Conservation (phyloP, 2,329 filamentous ascomycete species). For the Westerdykella sp. region DNA sequence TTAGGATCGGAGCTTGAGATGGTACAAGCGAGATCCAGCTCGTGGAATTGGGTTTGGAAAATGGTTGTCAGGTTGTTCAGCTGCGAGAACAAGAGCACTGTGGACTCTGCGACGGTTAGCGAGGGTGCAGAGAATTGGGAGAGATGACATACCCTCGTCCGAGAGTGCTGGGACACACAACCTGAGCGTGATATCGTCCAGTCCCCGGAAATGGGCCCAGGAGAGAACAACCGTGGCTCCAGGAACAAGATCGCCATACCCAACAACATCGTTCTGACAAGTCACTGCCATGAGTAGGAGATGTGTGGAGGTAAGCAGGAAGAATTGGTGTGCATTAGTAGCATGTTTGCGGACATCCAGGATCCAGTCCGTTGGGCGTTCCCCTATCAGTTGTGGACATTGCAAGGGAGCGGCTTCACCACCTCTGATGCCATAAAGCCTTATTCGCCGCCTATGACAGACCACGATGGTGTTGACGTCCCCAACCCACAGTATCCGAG, state of each 20-base stretch:
- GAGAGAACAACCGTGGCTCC: slow-evolving; percentile 39
- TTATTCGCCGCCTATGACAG: slow-evolving; percentile 42
- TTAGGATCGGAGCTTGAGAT: slow-evolving; percentile 23
- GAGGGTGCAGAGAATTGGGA: neutral
- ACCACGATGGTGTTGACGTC: slow-evolving; percentile 47
- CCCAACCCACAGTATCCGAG: slow-evolving; percentile 44
- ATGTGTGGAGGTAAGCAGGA: slow-evolving; percentile 53
- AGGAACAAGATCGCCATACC: slow-evolving; percentile 13
- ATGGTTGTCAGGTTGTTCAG: slow-evolving; percentile 26
- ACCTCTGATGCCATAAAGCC: slow-evolving; percentile 31
- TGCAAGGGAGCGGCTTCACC: slow-evolving; percentile 14
- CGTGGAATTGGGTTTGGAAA: slow-evolving; percentile 19
- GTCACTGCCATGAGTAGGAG: slow-evolving; percentile 47
- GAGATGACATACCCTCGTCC: slow-evolving; percentile 25
- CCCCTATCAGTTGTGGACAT: slow-evolving; percentile 20
- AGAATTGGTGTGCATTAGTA: slow-evolving; percentile 45
- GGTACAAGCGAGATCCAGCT: slow-evolving; percentile 5
- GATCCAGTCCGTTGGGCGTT: slow-evolving; percentile 43
- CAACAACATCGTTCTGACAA: slow-evolving; percentile 18
- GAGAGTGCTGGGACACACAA: slow-evolving; percentile 22
- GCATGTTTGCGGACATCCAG: slow-evolving; percentile 52
- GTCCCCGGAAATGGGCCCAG: slow-evolving; percentile 51
- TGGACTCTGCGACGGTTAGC: slow-evolving; percentile 20
- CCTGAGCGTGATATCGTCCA: slow-evolving; percentile 48
- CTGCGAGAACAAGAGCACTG: slow-evolving; percentile 29